Evolutionary conservation across 305 asterid genomes (phyloP).

Genomic region (Ruellia speciosa): DNA sequence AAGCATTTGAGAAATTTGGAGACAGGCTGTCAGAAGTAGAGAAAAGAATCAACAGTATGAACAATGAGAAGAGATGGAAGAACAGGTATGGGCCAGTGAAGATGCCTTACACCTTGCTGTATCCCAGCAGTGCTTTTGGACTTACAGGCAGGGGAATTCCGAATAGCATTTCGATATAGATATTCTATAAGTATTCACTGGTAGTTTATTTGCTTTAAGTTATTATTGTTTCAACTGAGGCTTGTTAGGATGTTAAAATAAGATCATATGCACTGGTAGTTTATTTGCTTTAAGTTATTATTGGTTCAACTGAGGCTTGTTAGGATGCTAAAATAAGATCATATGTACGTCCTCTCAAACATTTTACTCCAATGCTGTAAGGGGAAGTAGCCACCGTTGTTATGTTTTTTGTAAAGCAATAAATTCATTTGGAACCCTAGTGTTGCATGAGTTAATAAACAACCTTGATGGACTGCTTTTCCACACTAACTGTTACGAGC

Average conservation of each 20-base stretch:
- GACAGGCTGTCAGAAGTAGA: constrained; percentile 45
- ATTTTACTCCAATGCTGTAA: not conserved
- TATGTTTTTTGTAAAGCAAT: constrained; percentile 10
- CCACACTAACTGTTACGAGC: too few relatives aligned
- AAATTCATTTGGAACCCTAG: not conserved
- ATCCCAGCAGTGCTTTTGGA: constrained; percentile 55
- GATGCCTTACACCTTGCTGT: constrained; percentile 70
- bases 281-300: not conserved
- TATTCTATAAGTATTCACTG: not conserved
- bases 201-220: not conserved
- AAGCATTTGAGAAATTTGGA: constrained; percentile 51
- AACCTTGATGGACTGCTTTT: too few relatives aligned
- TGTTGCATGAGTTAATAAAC: too few relatives aligned
- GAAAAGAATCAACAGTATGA: constrained; percentile 42
- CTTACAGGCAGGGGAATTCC: constrained; percentile 84
- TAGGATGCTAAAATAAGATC: constrained; percentile 17
- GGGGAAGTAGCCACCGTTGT: not conserved
- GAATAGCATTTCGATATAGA: constrained; percentile 54
- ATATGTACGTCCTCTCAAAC: not conserved
- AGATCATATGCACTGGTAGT: too few relatives aligned
- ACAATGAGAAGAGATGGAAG: constrained; percentile 42
- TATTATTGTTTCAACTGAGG: not conserved
- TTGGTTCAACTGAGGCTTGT: not conserved
- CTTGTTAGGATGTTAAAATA: constrained; percentile 15
- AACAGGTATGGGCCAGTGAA: constrained; percentile 68